A percentile compares a stretch with the other conserved stretches of the same genome.
These are phyloP conservation scores for Ustilago loliicola DNA, from an alignment of 1,284 basidiomycete genomes.

Conservation along the genomic window DNA sequence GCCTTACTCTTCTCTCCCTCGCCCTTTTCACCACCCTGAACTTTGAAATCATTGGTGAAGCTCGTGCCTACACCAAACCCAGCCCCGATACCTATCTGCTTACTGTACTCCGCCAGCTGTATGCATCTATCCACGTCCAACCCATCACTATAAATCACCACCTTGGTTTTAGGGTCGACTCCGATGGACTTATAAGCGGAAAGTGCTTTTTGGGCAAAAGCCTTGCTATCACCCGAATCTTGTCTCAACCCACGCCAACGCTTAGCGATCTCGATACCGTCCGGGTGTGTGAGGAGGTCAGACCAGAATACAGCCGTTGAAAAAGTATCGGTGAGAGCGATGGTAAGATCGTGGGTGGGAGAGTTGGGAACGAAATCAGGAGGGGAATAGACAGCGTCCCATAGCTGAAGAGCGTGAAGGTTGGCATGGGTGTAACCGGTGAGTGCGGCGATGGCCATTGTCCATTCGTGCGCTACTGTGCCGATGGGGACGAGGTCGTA, in stretches of 20 bases:
- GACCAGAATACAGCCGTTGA: slow-evolving; percentile 66
- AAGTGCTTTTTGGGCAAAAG: slow-evolving; percentile 59
- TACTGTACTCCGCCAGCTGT: slow-evolving; percentile 49
- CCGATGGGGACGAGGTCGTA: slow-evolving; percentile 62
- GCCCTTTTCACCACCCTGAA: background rate
- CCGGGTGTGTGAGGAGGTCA: slow-evolving; percentile 55
- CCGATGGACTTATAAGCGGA: slow-evolving; percentile 57
- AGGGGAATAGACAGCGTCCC: slow-evolving; percentile 67
- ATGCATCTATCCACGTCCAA: slow-evolving; percentile 61
- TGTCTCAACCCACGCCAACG: slow-evolving; percentile 67
- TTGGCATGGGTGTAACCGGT: slow-evolving; percentile 62
- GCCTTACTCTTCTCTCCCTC: slow-evolving; percentile 54
- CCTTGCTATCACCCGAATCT: slow-evolving; percentile 64
- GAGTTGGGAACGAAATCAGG: slow-evolving; percentile 60
- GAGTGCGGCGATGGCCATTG: slow-evolving; percentile 67
- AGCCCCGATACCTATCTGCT: slow-evolving; percentile 62
- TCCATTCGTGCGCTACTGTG: slow-evolving; percentile 70
- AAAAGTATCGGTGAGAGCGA: slow-evolving; percentile 69
- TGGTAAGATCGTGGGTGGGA: slow-evolving; percentile 66
- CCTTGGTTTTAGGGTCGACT: slow-evolving; percentile 61
- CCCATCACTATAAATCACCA: slow-evolving; percentile 67
- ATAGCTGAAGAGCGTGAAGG: slow-evolving; percentile 60
- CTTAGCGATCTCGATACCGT: slow-evolving; percentile 58
- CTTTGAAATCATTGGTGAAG: slow-evolving; percentile 63
- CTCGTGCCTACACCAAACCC: slow-evolving; percentile 66